Conservation (phyloP, 345 rosid genomes). For the Eucalyptus pauciflora region DNA sequence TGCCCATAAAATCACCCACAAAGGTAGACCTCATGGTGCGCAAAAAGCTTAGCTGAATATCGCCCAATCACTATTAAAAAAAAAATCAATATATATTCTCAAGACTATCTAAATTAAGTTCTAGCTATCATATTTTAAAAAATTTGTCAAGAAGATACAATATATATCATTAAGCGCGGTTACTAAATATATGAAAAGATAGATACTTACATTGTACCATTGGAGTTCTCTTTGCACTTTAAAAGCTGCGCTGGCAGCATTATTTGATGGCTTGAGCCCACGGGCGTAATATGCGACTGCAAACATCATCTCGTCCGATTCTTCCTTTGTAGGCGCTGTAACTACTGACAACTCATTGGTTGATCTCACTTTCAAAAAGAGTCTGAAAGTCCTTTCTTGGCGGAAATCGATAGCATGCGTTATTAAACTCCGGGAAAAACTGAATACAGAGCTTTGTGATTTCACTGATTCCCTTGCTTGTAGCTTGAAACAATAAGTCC, state of each 20-base stretch:
- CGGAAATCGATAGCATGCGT: neutral
- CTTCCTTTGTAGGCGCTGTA: accelerated
- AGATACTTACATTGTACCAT: neutral
- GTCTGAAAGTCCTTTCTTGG: neutral
- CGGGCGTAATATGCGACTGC: neutral
- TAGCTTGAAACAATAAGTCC: neutral
- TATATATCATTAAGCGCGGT: neutral
- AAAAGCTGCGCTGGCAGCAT: neutral
- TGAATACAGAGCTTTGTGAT: neutral
- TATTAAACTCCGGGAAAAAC: neutral
- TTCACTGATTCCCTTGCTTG: neutral
- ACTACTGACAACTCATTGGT: neutral
- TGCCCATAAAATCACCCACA: accelerated
- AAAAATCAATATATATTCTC: too few species aligned
- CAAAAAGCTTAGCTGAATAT: too few species aligned
- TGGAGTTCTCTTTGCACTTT: neutral
- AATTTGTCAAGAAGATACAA: too few species aligned
- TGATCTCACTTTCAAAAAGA: neutral
- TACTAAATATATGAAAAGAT: neutral
- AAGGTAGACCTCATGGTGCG: neutral
- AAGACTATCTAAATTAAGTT: neutral
- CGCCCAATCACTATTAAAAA: accelerated
- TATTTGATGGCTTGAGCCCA: neutral
- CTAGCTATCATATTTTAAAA: neutral
- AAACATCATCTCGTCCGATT: neutral